Percentiles rank a stretch among this genome's conserved stretches.
Conservation (phyloP, 2,329 filamentous ascomycete genomes). For the Apiospora koreana region DNA sequence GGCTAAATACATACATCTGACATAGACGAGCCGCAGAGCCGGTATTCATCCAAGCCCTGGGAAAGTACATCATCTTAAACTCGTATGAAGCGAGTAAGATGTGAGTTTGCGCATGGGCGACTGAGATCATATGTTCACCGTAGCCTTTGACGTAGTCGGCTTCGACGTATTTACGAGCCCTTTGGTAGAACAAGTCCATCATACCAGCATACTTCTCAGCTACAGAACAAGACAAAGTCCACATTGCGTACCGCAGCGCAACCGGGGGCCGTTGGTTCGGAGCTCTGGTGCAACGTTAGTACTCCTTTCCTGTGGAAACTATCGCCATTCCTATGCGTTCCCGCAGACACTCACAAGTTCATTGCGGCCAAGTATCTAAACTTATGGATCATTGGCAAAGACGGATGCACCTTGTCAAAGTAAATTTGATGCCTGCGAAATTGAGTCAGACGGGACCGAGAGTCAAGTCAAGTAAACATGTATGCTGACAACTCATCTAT, state of each 20-base stretch:
- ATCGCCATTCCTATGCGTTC: not conserved
- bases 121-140: slow-evolving; percentile 83
- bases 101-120: slow-evolving; percentile 86
- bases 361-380: slow-evolving; percentile 85
- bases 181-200: slow-evolving; percentile 86
- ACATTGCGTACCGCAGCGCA: slow-evolving; percentile 90
- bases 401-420: slow-evolving; percentile 88
- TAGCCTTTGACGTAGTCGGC: slow-evolving; percentile 89
- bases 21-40: slow-evolving; percentile 78
- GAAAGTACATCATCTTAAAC: slow-evolving; percentile 98
- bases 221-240: slow-evolving; percentile 87
- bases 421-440: slow-evolving; percentile 71
- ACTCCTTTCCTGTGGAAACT: not conserved
- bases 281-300: slow-evolving; percentile 41
- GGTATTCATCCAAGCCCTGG: slow-evolving; percentile 90
- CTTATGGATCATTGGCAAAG: slow-evolving; percentile 85
- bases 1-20: slow-evolving; percentile 66
- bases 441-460: not conserved
- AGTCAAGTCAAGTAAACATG: slow-evolving; percentile 13
- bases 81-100: slow-evolving; percentile 80
- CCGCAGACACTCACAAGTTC: slow-evolving; percentile 61
- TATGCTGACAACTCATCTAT: slow-evolving; percentile 77
- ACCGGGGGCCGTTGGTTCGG: slow-evolving; percentile 84
- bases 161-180: slow-evolving; percentile 88
- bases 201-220: slow-evolving; percentile 78